Conservation (phyloP, 2,329 filamentous ascomycete species). For the Ophiostoma australiae region DNA sequence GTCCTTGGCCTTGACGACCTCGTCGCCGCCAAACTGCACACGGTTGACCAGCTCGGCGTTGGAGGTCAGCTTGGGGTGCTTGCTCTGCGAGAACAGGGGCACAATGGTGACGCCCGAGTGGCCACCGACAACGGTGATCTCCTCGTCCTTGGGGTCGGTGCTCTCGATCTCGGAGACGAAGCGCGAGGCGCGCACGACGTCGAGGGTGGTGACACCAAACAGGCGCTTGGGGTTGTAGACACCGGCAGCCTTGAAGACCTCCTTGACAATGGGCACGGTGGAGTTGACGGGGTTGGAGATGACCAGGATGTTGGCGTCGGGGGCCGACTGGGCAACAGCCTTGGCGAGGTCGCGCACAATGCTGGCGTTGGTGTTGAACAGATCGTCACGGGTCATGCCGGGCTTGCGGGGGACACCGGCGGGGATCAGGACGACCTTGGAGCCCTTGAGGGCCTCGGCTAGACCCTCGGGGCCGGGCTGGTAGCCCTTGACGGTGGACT, state of each 20-base stretch:
- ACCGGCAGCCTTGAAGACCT: constrained; percentile 90
- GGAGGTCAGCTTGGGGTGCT: constrained; percentile 75
- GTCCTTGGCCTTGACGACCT: constrained; percentile 98
- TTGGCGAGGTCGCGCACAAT: constrained; percentile 98
- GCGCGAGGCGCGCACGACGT: constrained; percentile 93
- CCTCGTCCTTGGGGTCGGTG: constrained; percentile 86
- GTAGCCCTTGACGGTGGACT: constrained; percentile 89
- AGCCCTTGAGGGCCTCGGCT: constrained; percentile 70
- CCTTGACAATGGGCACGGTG: constrained; percentile 93
- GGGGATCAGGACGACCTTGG: constrained; percentile 94
- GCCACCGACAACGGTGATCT: constrained; percentile 92
- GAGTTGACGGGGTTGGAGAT: constrained; percentile 99
- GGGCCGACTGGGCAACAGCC: constrained; percentile 80
- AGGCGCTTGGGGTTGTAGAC: constrained; percentile 99
- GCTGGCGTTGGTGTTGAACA: constrained; percentile 99
- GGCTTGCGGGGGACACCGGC: constrained; percentile 98
- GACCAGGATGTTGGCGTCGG: constrained; percentile 91
- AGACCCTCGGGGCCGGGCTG: constrained; percentile 72
- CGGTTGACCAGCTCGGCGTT: constrained; percentile 79
- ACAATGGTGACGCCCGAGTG: constrained; percentile 99
- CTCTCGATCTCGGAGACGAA: constrained; percentile 94
- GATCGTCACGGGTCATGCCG: constrained; percentile 98
- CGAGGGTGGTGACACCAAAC: constrained; percentile 98
- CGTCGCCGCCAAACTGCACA: constrained; percentile 97
- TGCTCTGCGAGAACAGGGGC: constrained; percentile 91